A percentile compares a stretch with the other conserved stretches of the same genome.
These are phyloP conservation scores for Phaffia rhodozyma DNA, from an alignment of 1,284 basidiomycete genomes.

Conservation along the genomic window DNA sequence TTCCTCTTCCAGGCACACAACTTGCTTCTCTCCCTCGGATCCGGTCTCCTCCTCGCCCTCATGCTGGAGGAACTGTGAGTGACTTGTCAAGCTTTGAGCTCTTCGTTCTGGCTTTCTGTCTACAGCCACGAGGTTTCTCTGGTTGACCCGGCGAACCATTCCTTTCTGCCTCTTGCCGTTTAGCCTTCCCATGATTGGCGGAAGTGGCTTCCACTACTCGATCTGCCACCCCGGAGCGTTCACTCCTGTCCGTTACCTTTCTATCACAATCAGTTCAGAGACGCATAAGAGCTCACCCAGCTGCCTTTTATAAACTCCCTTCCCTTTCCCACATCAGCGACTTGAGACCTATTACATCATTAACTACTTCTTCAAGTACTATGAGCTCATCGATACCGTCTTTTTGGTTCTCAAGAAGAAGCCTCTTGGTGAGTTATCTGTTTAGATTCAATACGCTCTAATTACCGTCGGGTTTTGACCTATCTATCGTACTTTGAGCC, in stretches of 20 bases:
- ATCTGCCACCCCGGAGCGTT: slow-evolving; percentile 70
- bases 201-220: slow-evolving; percentile 57
- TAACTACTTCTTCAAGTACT: slow-evolving; percentile 95
- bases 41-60: slow-evolving; percentile 62
- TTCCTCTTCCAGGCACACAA: slow-evolving; percentile 87
- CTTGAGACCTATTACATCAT: slow-evolving; percentile 92
- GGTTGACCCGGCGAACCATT: neutral
- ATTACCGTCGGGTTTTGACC: slow-evolving; percentile 9
- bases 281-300: neutral
- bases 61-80: slow-evolving; percentile 74
- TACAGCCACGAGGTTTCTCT: neutral
- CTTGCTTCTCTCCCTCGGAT: slow-evolving; percentile 69
- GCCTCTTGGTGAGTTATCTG: slow-evolving; percentile 56
- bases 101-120: slow-evolving; percentile 1
- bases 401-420: slow-evolving; percentile 99
- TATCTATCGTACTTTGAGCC: slow-evolving; percentile 4
- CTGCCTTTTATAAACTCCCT: neutral
- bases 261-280: slow-evolving; percentile 12
- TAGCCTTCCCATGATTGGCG: slow-evolving; percentile 55
- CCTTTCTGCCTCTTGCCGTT: neutral
- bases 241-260: slow-evolving; percentile 60
- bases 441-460: neutral
- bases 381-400: slow-evolving; percentile 87
- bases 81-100: neutral
- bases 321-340: slow-evolving; percentile 39